These are phyloP conservation scores for Sesbania bispinosa DNA, from an alignment of 306 rosid species.

Conservation along the genomic window DNA sequence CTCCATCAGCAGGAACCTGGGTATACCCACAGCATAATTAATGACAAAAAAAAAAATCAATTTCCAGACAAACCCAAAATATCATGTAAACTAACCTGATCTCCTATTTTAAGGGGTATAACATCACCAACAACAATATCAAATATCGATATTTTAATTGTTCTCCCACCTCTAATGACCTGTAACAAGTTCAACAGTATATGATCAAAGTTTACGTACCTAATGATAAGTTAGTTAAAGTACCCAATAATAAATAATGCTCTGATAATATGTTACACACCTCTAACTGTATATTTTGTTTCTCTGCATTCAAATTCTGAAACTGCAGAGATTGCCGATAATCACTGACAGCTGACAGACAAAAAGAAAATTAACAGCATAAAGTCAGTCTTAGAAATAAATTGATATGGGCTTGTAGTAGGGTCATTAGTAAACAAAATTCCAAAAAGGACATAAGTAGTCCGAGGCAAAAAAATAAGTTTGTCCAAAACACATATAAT, in stretches of 20 bases:
- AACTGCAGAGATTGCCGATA: constrained; percentile 93
- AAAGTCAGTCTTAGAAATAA: constrained; percentile 22
- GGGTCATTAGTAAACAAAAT: constrained; percentile 1
- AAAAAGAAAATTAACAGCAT: constrained; percentile 20
- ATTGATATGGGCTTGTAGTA: not conserved
- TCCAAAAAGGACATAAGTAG: not conserved
- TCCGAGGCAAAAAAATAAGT: constrained; percentile 2
- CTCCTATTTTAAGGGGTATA: constrained; percentile 90
- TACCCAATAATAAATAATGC: constrained; percentile 1
- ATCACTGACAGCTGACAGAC: constrained; percentile 79
- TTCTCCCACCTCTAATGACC: constrained; percentile 88
- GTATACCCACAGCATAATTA: constrained; percentile 1
- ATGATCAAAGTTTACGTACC: constrained; percentile 15
- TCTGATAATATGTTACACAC: constrained; percentile 41
- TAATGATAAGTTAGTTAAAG: not conserved
- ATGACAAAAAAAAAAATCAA: not conserved
- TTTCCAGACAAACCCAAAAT: constrained; percentile 15
- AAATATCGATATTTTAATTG: constrained; percentile 69
- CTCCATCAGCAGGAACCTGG: constrained; percentile 98
- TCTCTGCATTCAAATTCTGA: constrained; percentile 82
- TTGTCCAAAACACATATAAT: not conserved
- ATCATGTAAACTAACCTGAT: constrained; percentile 61
- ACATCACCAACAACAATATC: constrained; percentile 97
- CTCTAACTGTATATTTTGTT: constrained; percentile 89
- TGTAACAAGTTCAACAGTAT: constrained; percentile 36